A percentile compares a stretch with the other conserved stretches of the same genome.
These are phyloP conservation scores for Quillaja saponaria DNA, from an alignment of 306 rosid species.

Conservation along the genomic window DNA sequence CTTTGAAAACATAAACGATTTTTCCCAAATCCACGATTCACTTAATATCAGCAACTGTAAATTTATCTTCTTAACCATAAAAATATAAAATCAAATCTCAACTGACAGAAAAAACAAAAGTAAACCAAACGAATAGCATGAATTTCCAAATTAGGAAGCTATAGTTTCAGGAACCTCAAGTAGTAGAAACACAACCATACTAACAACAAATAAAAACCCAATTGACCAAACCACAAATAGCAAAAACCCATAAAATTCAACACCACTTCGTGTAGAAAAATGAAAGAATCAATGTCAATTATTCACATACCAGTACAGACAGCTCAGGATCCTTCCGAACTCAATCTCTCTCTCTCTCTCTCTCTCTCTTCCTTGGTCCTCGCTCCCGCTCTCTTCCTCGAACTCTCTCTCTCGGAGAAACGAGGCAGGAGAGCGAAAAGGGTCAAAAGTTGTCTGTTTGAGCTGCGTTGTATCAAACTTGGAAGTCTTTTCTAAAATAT, in stretches of 20 bases:
- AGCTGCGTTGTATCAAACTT: background rate
- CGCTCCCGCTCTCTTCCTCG: background rate
- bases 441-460: background rate
- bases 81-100: too few relatives aligned
- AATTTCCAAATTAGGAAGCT: too few relatives aligned
- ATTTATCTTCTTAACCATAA: too few relatives aligned
- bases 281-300: background rate
- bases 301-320: background rate
- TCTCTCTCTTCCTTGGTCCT: background rate
- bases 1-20: too few relatives aligned
- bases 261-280: background rate
- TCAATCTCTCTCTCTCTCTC: background rate
- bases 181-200: too few relatives aligned
- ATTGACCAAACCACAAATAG: background rate
- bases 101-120: too few relatives aligned
- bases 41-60: too few relatives aligned
- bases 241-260: background rate
- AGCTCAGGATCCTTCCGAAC: background rate
- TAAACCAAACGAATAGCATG: too few relatives aligned
- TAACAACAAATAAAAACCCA: background rate
- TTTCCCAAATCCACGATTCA: too few relatives aligned
- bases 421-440: constrained; percentile 2
- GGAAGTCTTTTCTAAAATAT: background rate
- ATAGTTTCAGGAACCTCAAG: too few relatives aligned
- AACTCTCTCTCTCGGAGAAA: background rate